Evolutionary conservation across 2,329 filamentous ascomycete species (phyloP).

Genomic region (Colletotrichum navitas): DNA sequence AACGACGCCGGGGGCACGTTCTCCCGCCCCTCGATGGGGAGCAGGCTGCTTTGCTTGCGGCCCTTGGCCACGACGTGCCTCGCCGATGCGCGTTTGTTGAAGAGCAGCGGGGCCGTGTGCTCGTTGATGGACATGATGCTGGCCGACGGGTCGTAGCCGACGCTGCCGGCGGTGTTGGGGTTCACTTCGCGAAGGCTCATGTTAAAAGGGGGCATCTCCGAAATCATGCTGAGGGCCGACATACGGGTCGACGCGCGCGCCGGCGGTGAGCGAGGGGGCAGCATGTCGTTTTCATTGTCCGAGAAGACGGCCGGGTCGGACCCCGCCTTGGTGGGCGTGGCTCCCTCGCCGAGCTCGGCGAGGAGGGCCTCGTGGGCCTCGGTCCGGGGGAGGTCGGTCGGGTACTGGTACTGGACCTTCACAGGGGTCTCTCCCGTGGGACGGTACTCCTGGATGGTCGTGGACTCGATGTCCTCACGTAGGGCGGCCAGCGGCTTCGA

Average conservation of each 20-base stretch:
- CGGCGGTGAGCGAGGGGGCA: conserved; percentile 23
- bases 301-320: conserved; percentile 54
- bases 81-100: conserved; percentile 57
- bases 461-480: conserved; percentile 74
- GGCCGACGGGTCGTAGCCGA: conserved; percentile 60
- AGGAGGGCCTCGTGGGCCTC: conserved; percentile 60
- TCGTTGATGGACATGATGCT: conserved; percentile 58
- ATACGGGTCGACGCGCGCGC: conserved; percentile 39
- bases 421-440: conserved; percentile 89
- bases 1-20: conserved; percentile 63
- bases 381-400: conserved; percentile 82
- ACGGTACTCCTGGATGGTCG: conserved; percentile 81
- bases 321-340: conserved; percentile 45
- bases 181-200: conserved; percentile 69
- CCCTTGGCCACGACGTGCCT: conserved; percentile 50
- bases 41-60: conserved; percentile 50
- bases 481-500: conserved; percentile 79
- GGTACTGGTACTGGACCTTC: conserved; percentile 85
- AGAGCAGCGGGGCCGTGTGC: conserved; percentile 60
- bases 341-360: conserved; percentile 54
- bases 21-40: conserved; percentile 61
- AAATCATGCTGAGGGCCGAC: conserved; percentile 41
- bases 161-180: conserved; percentile 54
- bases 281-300: conserved; percentile 50
- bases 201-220: conserved; percentile 48